These are phyloP conservation scores for Digitaria exilis DNA, from an alignment of 202 grass and related monocot species.

Conservation along the genomic window DNA sequence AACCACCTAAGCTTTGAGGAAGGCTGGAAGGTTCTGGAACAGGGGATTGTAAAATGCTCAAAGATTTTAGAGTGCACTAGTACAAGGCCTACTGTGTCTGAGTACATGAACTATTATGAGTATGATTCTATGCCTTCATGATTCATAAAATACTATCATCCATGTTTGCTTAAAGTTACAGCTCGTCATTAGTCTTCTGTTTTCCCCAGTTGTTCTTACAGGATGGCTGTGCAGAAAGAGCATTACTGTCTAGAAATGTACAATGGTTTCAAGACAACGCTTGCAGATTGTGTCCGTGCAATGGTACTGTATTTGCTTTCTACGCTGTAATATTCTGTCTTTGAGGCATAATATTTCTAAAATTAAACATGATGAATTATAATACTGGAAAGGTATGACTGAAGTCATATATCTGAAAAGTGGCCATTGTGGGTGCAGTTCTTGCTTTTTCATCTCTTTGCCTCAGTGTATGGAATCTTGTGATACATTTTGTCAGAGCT, in stretches of 20 bases:
- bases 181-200: slow-evolving; percentile 11
- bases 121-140: slow-evolving; percentile 32
- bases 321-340: not conserved
- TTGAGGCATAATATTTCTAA: slow-evolving; percentile 18
- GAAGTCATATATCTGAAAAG: slow-evolving; percentile 8
- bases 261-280: slow-evolving; percentile 39
- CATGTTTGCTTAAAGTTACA: slow-evolving; percentile 15
- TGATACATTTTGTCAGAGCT: slow-evolving; percentile 1
- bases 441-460: not conserved
- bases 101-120: slow-evolving; percentile 69
- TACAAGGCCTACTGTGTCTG: slow-evolving; percentile 45
- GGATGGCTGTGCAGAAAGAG: slow-evolving; percentile 52
- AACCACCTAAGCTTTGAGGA: slow-evolving; percentile 50
- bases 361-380: not conserved
- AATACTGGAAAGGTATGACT: not conserved
- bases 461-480: slow-evolving; percentile 3
- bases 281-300: slow-evolving; percentile 44
- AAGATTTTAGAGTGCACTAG: slow-evolving; percentile 60
- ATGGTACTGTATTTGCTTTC: slow-evolving; percentile 43
- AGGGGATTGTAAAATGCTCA: slow-evolving; percentile 55
- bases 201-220: slow-evolving; percentile 51
- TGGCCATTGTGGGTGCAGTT: not conserved
- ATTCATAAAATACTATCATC: slow-evolving; percentile 11
- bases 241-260: slow-evolving; percentile 57
- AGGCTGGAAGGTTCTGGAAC: slow-evolving; percentile 62